phyloP scores from a whole-genome alignment of 371 early-diverging fungal genomes.

The Fennellomyces sp. region DNA sequence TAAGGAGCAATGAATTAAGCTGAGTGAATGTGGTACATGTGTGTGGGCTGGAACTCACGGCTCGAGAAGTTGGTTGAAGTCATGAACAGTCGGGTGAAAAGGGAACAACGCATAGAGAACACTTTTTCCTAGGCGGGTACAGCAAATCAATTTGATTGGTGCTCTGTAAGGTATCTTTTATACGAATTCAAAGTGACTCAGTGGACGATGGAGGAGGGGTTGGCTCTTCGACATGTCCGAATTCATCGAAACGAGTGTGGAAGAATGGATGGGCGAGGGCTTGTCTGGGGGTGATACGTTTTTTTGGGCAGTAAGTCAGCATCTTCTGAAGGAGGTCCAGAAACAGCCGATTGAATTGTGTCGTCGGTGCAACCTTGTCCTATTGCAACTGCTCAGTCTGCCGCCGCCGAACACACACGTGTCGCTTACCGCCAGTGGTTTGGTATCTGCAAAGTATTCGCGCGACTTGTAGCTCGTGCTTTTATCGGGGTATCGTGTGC shows the following conservation, averaged over 20 bases:
- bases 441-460: background rate
- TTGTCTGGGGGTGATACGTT: constrained; percentile 78
- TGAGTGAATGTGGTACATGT: too few relatives aligned
- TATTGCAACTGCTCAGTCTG: background rate
- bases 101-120: background rate
- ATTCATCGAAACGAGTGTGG: constrained; percentile 19
- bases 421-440: background rate
- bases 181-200: background rate
- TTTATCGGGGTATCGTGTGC: constrained; percentile 6
- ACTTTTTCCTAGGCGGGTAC: too few relatives aligned
- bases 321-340: constrained; percentile 73
- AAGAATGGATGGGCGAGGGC: constrained; percentile 85
- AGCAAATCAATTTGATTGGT: too few relatives aligned
- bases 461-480: background rate
- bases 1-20: too few relatives aligned
- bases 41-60: background rate
- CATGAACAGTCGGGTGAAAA: background rate
- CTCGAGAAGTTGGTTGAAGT: background rate
- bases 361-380: constrained; percentile 18
- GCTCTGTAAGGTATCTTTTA: background rate
- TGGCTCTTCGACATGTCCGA: constrained; percentile 1
- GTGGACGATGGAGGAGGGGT: background rate
- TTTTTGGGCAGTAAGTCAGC: constrained; percentile 83
- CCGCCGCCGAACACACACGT: background rate
- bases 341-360: constrained; percentile 16